A percentile compares a stretch with the other conserved stretches of the same genome.
These are phyloP conservation scores for Cryphonectria naterciae DNA, from an alignment of 2,329 filamentous ascomycete species.

Conservation along the genomic window DNA sequence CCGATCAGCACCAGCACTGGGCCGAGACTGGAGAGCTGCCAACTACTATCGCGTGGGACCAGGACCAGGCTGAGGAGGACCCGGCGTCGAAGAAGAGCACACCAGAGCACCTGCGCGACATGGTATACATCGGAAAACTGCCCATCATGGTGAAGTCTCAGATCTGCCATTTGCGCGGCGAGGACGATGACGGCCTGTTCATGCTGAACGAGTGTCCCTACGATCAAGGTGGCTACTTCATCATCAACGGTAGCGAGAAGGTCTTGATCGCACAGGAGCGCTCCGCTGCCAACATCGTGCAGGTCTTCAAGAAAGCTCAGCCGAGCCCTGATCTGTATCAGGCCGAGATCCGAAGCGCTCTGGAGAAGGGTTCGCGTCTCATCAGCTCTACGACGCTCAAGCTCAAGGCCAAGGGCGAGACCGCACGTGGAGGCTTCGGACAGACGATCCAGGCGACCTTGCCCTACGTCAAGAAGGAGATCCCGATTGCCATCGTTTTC, in stretches of 20 bases:
- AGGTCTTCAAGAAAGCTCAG: slow-evolving; percentile 96
- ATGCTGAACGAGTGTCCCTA: slow-evolving; percentile 96
- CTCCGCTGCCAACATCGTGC: slow-evolving; percentile 96
- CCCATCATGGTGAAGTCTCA: slow-evolving; percentile 98
- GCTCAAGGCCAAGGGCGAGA: slow-evolving; percentile 82
- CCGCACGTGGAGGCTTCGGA: slow-evolving; percentile 77
- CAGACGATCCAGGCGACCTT: slow-evolving; percentile 88
- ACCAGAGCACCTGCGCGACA: slow-evolving; percentile 65
- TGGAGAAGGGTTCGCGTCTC: slow-evolving; percentile 93
- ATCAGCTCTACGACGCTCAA: slow-evolving; percentile 94
- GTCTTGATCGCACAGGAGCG: slow-evolving; percentile 97
- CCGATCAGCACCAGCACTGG: slow-evolving; percentile 62
- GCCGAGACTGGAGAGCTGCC: slow-evolving; percentile 60
- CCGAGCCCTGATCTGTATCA: slow-evolving; percentile 92
- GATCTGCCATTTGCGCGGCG: slow-evolving; percentile 85
- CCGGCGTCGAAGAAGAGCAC: slow-evolving; percentile 53
- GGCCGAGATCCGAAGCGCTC: slow-evolving; percentile 92
- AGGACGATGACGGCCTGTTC: slow-evolving; percentile 85
- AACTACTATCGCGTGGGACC: slow-evolving; percentile 63
- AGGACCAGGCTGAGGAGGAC: slow-evolving; percentile 58
- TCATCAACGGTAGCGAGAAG: slow-evolving; percentile 99
- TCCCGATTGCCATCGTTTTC: slow-evolving; percentile 95
- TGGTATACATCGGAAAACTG: slow-evolving; percentile 91
- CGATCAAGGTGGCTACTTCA: slow-evolving; percentile 97
- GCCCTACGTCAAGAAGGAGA: slow-evolving; percentile 90